Conservation (phyloP, 305 asterid species). For the Withania somnifera region DNA sequence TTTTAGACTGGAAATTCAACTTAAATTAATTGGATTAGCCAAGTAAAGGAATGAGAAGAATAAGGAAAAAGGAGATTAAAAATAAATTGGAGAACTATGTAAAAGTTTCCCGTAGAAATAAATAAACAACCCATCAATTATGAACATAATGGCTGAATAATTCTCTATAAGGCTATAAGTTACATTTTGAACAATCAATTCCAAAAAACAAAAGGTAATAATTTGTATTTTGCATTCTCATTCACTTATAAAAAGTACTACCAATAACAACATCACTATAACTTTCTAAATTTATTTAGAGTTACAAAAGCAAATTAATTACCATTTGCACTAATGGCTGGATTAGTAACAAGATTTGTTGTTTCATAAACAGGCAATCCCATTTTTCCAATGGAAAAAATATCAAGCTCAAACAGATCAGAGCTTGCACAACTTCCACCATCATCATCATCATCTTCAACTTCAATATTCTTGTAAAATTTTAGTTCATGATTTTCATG, state of each 20-base stretch:
- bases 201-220: too few relatives aligned
- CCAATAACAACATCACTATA: background rate
- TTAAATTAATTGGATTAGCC: too few relatives aligned
- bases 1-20: too few relatives aligned
- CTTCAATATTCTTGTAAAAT: background rate
- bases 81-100: too few relatives aligned
- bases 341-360: background rate
- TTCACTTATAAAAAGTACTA: background rate
- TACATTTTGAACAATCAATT: too few relatives aligned
- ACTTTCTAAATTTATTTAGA: background rate
- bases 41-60: too few relatives aligned
- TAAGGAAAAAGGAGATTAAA: too few relatives aligned
- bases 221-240: background rate
- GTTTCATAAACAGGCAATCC: background rate
- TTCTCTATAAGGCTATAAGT: too few relatives aligned
- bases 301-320: background rate
- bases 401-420: background rate
- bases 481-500: background rate
- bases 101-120: too few relatives aligned
- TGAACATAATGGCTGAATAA: too few relatives aligned
- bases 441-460: background rate
- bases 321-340: background rate
- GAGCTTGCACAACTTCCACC: constrained; percentile 1
- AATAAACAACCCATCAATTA: too few relatives aligned
- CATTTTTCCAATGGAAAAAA: background rate